Conservation (phyloP, 169 alveolate species). For the Plasmodium berghei region DNA sequence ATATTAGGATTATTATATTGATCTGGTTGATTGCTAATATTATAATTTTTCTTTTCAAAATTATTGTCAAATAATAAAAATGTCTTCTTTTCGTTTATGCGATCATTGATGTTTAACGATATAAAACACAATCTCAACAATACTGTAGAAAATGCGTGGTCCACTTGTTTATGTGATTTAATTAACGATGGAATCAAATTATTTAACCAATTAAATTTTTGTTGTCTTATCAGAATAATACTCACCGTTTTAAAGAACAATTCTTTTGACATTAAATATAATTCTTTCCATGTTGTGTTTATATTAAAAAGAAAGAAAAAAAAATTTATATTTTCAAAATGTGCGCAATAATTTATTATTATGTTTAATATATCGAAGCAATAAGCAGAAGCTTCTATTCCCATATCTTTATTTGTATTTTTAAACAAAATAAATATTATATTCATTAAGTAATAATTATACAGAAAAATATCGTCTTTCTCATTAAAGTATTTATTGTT, state of each 20-base stretch:
- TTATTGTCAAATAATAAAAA: not conserved
- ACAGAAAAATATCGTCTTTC: constrained; percentile 22
- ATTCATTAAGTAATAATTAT: constrained; percentile 65
- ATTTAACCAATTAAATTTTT: constrained; percentile 39
- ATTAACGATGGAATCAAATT: constrained; percentile 35
- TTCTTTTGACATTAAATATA: constrained; percentile 63
- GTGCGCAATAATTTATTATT: constrained; percentile 40
- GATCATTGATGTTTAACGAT: constrained; percentile 27
- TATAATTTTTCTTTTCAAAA: not conserved
- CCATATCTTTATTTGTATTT: constrained; percentile 73
- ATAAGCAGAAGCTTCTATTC: constrained; percentile 66
- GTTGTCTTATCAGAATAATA: constrained; percentile 32
- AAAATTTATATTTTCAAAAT: constrained; percentile 69
- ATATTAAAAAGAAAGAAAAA: constrained; percentile 67
- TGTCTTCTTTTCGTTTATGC: not conserved
- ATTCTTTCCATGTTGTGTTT: constrained; percentile 76
- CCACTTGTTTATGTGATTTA: constrained; percentile 72
- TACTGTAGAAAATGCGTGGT: constrained; percentile 66
- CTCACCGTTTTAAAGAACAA: constrained; percentile 68
- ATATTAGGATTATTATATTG: not conserved
- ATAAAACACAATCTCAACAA: constrained; percentile 53
- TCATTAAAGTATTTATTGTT: constrained; percentile 18
- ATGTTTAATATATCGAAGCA: constrained; percentile 58
- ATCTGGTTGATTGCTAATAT: no score
- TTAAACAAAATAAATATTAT: constrained; percentile 54